phyloP scores from a whole-genome alignment of 129 eudicot species.

The Cynara cardunculus region DNA sequence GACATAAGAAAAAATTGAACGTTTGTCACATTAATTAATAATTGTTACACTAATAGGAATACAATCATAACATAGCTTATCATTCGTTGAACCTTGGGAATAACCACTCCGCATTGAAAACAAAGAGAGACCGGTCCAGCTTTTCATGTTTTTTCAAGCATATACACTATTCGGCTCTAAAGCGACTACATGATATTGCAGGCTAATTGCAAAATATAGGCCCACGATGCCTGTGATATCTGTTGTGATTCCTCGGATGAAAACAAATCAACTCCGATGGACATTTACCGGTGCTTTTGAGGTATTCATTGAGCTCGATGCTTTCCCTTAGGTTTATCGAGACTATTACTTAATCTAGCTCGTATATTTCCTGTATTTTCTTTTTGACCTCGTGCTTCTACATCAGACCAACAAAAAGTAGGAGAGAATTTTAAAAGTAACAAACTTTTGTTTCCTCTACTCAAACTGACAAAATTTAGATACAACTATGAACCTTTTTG shows the following conservation, averaged over 20 bases:
- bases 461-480: neutral
- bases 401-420: neutral
- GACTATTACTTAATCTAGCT: neutral
- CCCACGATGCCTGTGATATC: slow-evolving; percentile 93
- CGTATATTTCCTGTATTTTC: neutral
- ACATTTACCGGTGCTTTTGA: slow-evolving; percentile 82
- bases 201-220: slow-evolving; percentile 87
- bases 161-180: neutral
- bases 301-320: slow-evolving; percentile 35
- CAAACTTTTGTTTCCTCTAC: neutral
- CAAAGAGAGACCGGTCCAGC: neutral
- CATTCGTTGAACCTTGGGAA: neutral
- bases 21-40: neutral
- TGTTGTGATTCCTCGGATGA: slow-evolving; percentile 78
- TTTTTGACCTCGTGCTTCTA: neutral
- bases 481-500: neutral
- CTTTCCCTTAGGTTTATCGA: neutral
- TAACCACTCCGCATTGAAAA: neutral
- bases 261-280: slow-evolving; percentile 87
- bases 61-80: neutral
- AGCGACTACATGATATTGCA: slow-evolving; percentile 25
- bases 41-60: neutral
- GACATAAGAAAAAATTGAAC: neutral
- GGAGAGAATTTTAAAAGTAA: neutral
- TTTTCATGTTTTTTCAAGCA: neutral